Evolutionary conservation across 2,329 filamentous ascomycete species (phyloP), one percentile per base, ranked within the genome.

Genomic region (Sclerotinia trifoliorum): DNA sequence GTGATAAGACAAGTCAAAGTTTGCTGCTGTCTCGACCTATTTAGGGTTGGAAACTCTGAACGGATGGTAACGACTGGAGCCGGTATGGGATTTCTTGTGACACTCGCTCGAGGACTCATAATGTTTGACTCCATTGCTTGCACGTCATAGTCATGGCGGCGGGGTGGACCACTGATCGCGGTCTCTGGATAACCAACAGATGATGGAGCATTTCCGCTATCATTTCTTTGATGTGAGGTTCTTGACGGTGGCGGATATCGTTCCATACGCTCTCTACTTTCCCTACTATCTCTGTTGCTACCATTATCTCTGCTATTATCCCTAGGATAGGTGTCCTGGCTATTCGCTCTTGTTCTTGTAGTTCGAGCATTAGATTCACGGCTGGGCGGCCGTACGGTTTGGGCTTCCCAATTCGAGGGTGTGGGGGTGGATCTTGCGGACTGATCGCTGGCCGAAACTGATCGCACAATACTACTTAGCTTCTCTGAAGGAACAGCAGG

Each of bases 41-140:
- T 97, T 75, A 99, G 86, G 1, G 95, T 98, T 0, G 95, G 95
- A 77, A 97, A 99, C 79, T 99, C 95, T 77, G 94, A 98, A 69
- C 94, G 91, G 60, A 99, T 91, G 0, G 92, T 96, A n/a, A 99
- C 93, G 0, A 88, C 91, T 0, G 95, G 95, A 7, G 93, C 83
- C 0, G 95, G 94, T 69, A 98, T 97, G 0, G 93, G 93, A 74
- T 96, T 97, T 74, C 90, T 91, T 13, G 88, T 85, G 26, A 90
- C 78, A 64, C 82, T 85, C 7, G 84, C 80, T 49, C 90, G 88
- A 7, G 93, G 91, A 79, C 88, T 93, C 71, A 87, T 86, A 24
- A 96, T 84, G 46, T 89, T 90, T 0, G 92, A 92, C 79, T 97
- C 94, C 92, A 97, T 97, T 4, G 94, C 93, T 78, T 98, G 94